phyloP scores from a whole-genome alignment of 1,284 basidiomycete genomes.

The Irpex lacteus region DNA sequence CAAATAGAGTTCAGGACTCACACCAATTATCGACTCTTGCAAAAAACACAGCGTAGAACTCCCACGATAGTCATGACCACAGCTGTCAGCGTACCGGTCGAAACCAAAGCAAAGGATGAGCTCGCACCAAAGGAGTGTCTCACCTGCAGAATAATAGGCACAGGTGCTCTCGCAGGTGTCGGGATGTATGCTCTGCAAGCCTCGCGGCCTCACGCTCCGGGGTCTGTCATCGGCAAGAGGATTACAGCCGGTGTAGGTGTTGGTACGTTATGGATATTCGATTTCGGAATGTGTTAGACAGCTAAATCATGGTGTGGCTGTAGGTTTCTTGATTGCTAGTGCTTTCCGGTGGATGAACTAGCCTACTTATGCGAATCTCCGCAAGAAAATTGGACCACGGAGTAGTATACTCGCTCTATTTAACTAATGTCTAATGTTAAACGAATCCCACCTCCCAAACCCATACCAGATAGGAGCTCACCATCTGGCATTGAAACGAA shows the following conservation, averaged over 20 bases:
- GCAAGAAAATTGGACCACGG: too few relatives aligned
- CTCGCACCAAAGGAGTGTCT: slow-evolving; percentile 34
- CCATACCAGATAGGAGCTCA: too few relatives aligned
- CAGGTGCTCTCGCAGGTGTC: slow-evolving; percentile 30
- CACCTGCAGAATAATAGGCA: slow-evolving; percentile 34
- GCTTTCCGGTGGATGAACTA: slow-evolving; percentile 25
- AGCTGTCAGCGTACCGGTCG: neutral
- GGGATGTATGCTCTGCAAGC: slow-evolving; percentile 34
- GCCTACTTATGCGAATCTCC: neutral
- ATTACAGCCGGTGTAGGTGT: slow-evolving; percentile 36
- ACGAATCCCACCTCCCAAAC: too few relatives aligned
- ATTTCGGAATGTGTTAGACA: neutral
- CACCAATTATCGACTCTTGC: neutral
- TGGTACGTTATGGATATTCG: slow-evolving; percentile 19
- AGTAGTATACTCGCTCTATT: too few relatives aligned
- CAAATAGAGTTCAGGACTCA: too few relatives aligned
- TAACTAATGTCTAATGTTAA: too few relatives aligned
- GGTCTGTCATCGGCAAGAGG: slow-evolving; percentile 32
- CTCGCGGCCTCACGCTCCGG: slow-evolving; percentile 34
- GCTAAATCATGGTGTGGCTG: neutral
- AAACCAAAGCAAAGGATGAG: neutral
- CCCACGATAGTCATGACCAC: neutral
- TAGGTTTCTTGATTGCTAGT: slow-evolving; percentile 28
- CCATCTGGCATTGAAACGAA: too few relatives aligned
- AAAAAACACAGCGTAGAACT: neutral